Evolutionary conservation across 495 filamentous ascomycete species (phyloP).

Genomic region (Penicillium roqueforti): DNA sequence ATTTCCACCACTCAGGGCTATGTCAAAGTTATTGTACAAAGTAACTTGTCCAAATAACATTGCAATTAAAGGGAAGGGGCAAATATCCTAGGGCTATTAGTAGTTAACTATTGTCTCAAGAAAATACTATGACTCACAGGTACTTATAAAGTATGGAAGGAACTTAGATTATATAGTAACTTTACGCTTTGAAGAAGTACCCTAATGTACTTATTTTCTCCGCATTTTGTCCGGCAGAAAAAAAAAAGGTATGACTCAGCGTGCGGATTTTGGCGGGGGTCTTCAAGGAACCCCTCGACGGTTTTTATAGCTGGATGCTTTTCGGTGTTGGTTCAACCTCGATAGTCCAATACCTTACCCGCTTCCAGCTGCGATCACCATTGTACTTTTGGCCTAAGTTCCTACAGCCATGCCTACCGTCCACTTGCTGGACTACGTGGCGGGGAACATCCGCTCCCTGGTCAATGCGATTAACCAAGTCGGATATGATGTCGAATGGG

Average conservation of each 20-base stretch:
- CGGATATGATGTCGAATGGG: constrained; percentile 91
- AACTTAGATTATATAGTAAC: not conserved
- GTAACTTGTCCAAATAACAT: not conserved
- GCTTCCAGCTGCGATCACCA: not conserved
- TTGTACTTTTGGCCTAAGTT: not conserved
- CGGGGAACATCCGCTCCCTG: constrained; percentile 88
- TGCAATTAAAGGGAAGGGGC: not conserved
- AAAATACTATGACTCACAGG: not conserved
- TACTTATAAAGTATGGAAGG: not conserved
- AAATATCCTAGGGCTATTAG: not conserved
- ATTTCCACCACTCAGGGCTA: not conserved
- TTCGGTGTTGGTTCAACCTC: not conserved
- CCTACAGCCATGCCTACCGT: constrained; percentile 72
- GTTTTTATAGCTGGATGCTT: not conserved
- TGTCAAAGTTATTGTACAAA: not conserved
- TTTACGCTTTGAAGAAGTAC: not conserved
- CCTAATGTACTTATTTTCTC: not conserved
- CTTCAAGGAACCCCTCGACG: constrained; percentile 8
- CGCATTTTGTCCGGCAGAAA: constrained; percentile 29
- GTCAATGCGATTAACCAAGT: constrained; percentile 95
- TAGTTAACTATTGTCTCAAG: not conserved
- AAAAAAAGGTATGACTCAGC: constrained; percentile 29
- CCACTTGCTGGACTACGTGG: constrained; percentile 82
- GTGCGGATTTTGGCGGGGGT: constrained; percentile 23
- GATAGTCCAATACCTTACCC: not conserved